Percentiles rank a stretch among this genome's conserved stretches.
These are phyloP conservation scores for Amanita molliuscula DNA, from an alignment of 768 basidiomycete species.

Conservation along the genomic window DNA sequence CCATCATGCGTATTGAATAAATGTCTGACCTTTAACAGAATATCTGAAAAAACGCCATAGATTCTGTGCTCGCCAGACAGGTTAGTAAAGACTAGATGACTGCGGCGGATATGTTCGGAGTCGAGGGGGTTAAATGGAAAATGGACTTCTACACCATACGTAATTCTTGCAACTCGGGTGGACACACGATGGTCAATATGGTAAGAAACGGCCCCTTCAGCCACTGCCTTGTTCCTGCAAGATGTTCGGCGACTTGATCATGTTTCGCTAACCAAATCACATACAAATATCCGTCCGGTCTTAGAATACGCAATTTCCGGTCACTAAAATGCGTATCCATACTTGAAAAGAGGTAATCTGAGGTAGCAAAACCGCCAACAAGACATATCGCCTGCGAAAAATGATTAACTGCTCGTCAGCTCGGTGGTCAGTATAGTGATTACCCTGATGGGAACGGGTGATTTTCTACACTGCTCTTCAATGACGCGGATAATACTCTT, in stretches of 20 bases:
- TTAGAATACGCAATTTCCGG: conserved; percentile 23
- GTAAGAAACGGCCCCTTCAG: conserved; percentile 16
- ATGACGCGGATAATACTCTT: not conserved
- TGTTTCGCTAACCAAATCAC: conserved; percentile 11
- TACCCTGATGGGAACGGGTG: not conserved
- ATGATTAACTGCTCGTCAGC: not conserved
- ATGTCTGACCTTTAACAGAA: conserved; percentile 5
- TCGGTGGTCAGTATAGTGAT: not conserved
- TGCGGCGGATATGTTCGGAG: not conserved
- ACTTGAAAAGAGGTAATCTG: conserved; percentile 33
- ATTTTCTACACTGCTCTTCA: not conserved
- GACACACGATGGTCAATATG: conserved; percentile 14
- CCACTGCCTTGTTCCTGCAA: conserved; percentile 15
- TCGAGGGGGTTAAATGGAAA: not conserved
- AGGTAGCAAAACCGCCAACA: conserved; percentile 44
- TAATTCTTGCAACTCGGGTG: conserved; percentile 11
- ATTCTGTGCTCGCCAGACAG: not conserved
- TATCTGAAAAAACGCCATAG: conserved; percentile 2
- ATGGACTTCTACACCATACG: conserved; percentile 9
- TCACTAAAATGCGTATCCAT: conserved; percentile 25
- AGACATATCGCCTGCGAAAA: conserved; percentile 27
- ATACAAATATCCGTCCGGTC: conserved; percentile 37
- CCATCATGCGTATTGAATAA: not conserved
- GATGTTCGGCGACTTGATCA: not conserved
- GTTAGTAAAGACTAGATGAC: not conserved